These are phyloP conservation scores for Pueraria montana DNA, from an alignment of 306 rosid genomes.

Conservation along the genomic window DNA sequence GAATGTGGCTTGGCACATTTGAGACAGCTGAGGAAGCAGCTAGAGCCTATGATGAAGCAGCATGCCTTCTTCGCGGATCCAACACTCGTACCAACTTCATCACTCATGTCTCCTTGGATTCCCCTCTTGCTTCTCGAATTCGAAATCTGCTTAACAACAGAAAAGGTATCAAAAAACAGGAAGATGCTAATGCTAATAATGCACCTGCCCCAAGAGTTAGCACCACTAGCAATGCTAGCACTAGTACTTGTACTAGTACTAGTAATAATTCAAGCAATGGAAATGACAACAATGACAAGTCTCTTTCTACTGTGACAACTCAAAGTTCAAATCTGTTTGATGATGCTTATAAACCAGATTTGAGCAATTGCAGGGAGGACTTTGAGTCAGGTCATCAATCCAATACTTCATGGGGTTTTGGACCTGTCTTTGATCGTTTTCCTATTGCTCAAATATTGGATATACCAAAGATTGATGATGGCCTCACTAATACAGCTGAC, in stretches of 20 bases:
- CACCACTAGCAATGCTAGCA: neutral
- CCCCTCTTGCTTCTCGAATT: slow-evolving; percentile 89
- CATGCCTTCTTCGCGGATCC: slow-evolving; percentile 93
- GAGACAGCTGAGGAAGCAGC: slow-evolving; percentile 99
- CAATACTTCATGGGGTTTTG: slow-evolving; percentile 59
- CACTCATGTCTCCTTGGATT: slow-evolving; percentile 78
- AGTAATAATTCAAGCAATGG: slow-evolving; percentile 18
- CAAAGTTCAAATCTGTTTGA: slow-evolving; percentile 54
- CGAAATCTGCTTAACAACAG: slow-evolving; percentile 71
- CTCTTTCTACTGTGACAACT: slow-evolving; percentile 30
- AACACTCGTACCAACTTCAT: slow-evolving; percentile 90
- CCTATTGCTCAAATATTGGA: slow-evolving; percentile 62
- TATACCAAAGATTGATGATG: slow-evolving; percentile 55
- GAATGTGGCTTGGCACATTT: slow-evolving; percentile 99
- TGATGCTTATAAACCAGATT: slow-evolving; percentile 76
- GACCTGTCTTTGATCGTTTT: slow-evolving; percentile 61
- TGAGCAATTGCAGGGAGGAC: slow-evolving; percentile 63
- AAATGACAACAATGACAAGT: slow-evolving; percentile 18
- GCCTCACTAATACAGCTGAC: slow-evolving; percentile 35
- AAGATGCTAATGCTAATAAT: slow-evolving; percentile 13
- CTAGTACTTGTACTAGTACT: neutral
- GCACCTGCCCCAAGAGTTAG: slow-evolving; percentile 30
- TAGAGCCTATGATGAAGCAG: slow-evolving; percentile 94
- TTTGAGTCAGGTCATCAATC: slow-evolving; percentile 50
- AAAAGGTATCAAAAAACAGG: slow-evolving; percentile 49